Evolutionary conservation across 768 basidiomycete genomes (phyloP).

Genomic region (Sarcodon sp.): DNA sequence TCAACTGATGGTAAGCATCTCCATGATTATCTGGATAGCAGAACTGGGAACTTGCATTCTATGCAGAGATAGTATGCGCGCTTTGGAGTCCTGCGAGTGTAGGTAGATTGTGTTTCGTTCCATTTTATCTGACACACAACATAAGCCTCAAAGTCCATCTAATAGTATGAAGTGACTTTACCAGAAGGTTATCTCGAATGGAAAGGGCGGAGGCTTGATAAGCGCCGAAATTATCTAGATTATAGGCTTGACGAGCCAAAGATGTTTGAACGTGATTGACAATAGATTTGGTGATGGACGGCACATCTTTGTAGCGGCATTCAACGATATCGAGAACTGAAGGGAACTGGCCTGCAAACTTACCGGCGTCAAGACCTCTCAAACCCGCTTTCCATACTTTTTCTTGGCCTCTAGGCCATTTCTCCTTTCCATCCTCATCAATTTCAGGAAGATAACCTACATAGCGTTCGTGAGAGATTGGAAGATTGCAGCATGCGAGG

Average conservation of each 20-base stretch:
- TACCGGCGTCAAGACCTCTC: conserved; percentile 46
- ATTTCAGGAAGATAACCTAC: conserved; percentile 73
- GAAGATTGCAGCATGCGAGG: not conserved
- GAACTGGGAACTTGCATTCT: conserved; percentile 31
- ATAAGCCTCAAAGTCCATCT: not conserved
- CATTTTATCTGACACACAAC: conserved; percentile 48
- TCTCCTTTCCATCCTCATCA: conserved; percentile 66
- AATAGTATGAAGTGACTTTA: conserved; percentile 13
- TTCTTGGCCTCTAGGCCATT: conserved; percentile 79
- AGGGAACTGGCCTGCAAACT: conserved; percentile 1
- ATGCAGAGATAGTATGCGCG: conserved; percentile 93
- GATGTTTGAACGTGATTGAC: conserved; percentile 83
- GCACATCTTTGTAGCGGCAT: conserved; percentile 30
- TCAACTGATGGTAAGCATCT: no score
- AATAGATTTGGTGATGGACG: conserved; percentile 56
- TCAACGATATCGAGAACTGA: conserved; percentile 4
- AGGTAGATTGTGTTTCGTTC: conserved; percentile 70
- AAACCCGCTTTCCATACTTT: conserved; percentile 55
- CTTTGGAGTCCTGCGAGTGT: conserved; percentile 77
- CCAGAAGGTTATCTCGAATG: conserved; percentile 79
- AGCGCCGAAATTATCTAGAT: conserved; percentile 73
- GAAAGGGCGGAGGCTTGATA: conserved; percentile 89
- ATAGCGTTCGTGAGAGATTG: not conserved
- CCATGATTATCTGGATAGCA: no score
- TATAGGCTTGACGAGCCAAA: conserved; percentile 84